A percentile compares a stretch with the other conserved stretches of the same genome.
These are phyloP conservation scores for Melanogaster broomeanus DNA, from an alignment of 768 basidiomycete genomes.

Conservation along the genomic window DNA sequence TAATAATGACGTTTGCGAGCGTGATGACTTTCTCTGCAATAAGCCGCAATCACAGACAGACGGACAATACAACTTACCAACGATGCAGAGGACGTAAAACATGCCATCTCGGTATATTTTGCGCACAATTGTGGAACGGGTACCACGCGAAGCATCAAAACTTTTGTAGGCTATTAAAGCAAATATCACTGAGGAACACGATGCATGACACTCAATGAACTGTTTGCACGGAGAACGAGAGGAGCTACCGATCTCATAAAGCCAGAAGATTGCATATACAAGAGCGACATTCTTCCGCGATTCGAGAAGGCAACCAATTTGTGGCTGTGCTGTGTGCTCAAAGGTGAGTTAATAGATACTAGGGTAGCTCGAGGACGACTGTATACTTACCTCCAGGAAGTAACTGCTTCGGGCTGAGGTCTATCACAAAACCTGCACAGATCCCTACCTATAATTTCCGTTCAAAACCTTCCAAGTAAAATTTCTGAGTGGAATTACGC, in stretches of 20 bases:
- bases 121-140: neutral
- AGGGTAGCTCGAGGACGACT: neutral
- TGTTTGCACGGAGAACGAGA: neutral
- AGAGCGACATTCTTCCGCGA: neutral
- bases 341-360: neutral
- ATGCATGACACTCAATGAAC: neutral
- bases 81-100: conserved; percentile 1
- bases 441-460: too few relatives aligned
- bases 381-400: neutral
- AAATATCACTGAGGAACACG: neutral
- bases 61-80: too few relatives aligned
- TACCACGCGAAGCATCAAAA: neutral
- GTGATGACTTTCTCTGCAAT: neutral
- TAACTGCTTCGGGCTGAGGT: too few relatives aligned
- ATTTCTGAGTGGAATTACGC: too few relatives aligned
- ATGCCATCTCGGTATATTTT: neutral
- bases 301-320: neutral
- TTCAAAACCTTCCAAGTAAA: too few relatives aligned
- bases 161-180: neutral
- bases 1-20: conserved; percentile 6
- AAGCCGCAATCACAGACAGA: too few relatives aligned
- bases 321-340: neutral
- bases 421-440: neutral
- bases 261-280: neutral
- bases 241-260: neutral